Conservation (phyloP, 345 rosid species). For the Populus pruinosa region DNA sequence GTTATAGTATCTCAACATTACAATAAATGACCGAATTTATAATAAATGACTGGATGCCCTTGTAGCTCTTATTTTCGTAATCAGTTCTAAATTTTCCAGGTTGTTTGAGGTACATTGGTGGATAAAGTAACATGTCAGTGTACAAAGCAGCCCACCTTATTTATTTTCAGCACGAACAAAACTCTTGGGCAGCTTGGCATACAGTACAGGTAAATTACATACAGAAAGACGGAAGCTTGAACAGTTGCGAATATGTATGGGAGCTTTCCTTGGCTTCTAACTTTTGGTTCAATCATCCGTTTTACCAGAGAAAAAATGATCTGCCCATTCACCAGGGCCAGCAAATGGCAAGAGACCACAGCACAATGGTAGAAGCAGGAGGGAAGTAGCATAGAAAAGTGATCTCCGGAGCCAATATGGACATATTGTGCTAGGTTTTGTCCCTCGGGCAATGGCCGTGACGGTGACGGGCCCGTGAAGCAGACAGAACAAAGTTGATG, state of each 20-base stretch:
- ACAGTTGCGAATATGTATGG: neutral
- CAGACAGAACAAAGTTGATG: constrained; percentile 37
- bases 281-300: constrained; percentile 16
- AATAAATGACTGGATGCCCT: neutral
- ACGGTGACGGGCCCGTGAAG: constrained; percentile 58
- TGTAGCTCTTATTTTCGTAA: neutral
- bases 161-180: neutral
- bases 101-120: neutral
- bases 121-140: too few species aligned
- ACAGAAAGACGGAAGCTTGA: neutral
- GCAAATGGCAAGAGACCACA: constrained; percentile 84
- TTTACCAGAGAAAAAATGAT: constrained; percentile 39
- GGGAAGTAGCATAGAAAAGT: constrained; percentile 37
- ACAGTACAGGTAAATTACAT: neutral
- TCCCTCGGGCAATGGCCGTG: constrained; percentile 16
- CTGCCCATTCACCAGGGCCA: constrained; percentile 58
- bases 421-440: constrained; percentile 9
- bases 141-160: neutral
- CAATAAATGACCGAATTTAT: neutral
- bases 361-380: constrained; percentile 50
- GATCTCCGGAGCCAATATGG: constrained; percentile 67
- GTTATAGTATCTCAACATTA: neutral
- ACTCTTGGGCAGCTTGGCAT: neutral
- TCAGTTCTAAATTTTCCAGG: neutral
- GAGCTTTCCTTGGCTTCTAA: neutral